These are phyloP conservation scores for Candida glucosophila DNA, from an alignment of 1,139 yeast species.

Conservation along the genomic window DNA sequence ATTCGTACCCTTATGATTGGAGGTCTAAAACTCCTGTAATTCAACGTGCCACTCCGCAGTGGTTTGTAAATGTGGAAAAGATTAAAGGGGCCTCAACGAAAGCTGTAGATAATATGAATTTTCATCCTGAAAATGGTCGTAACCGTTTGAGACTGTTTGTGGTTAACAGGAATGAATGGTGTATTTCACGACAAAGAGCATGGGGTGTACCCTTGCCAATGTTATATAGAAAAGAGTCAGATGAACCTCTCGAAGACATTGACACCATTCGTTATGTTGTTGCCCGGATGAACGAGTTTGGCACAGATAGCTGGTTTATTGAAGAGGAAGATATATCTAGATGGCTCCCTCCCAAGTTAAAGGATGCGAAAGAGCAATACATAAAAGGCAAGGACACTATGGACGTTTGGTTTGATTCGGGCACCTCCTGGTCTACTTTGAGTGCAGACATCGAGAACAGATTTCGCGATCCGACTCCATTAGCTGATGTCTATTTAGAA, in stretches of 20 bases:
- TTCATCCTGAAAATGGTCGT: conserved; percentile 65
- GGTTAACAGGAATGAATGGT: conserved; percentile 84
- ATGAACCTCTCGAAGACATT: conserved; percentile 48
- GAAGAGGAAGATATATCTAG: conserved; percentile 42
- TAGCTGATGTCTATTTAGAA: conserved; percentile 80
- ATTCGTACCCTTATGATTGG: conserved; percentile 97
- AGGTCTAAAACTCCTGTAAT: conserved; percentile 92
- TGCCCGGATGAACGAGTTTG: conserved; percentile 41
- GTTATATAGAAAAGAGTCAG: conserved; percentile 51
- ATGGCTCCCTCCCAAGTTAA: conserved; percentile 58
- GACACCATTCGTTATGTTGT: conserved; percentile 49
- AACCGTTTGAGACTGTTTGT: conserved; percentile 69
- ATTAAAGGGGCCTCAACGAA: conserved; percentile 56
- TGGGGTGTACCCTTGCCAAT: conserved; percentile 99
- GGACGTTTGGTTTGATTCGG: conserved; percentile 99
- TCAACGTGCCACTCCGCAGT: conserved; percentile 91
- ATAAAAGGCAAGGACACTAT: conserved; percentile 78
- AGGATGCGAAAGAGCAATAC: conserved; percentile 31
- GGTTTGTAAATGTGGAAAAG: conserved; percentile 83
- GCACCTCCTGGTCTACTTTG: conserved; percentile 81
- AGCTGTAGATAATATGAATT: conserved; percentile 55
- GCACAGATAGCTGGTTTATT: conserved; percentile 78
- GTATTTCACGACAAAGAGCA: conserved; percentile 91
- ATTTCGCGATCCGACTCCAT: conserved; percentile 14
- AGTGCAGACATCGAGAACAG: conserved; percentile 22